phyloP scores from a whole-genome alignment of 495 filamentous ascomycete species.

The Cairneyella variabilis region DNA sequence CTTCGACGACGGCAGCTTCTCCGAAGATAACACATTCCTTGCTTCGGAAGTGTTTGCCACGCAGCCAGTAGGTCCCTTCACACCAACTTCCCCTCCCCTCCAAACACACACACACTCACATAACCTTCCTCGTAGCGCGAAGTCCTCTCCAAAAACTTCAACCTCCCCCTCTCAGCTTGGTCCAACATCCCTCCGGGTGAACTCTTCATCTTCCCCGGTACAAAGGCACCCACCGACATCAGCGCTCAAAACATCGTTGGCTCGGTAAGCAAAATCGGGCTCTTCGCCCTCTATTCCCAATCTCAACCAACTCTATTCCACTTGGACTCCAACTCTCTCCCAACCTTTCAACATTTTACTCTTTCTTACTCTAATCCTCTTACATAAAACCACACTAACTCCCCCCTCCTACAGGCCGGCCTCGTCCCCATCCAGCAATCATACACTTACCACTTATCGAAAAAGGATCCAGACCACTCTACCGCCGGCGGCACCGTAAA shows the following conservation, averaged over 20 bases:
- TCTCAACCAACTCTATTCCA: no score
- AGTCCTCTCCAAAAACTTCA: conserved; percentile 22
- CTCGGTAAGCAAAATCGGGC: no score
- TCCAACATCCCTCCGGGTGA: conserved; percentile 19
- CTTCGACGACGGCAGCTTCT: conserved; percentile 67
- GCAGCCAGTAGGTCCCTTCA: conserved; percentile 56
- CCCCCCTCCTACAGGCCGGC: no score
- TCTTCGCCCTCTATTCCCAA: no score
- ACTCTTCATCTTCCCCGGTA: conserved; percentile 60
- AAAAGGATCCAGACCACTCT: conserved; percentile 53
- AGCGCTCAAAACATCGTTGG: conserved; percentile 59
- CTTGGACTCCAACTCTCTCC: no score
- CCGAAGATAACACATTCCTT: conserved; percentile 66
- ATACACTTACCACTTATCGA: conserved; percentile 67
- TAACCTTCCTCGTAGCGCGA: conserved; percentile 5
- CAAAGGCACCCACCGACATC: conserved; percentile 56
- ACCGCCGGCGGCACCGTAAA: conserved; percentile 60
- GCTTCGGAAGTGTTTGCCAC: conserved; percentile 60
- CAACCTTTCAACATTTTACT: no score
- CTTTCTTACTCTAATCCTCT: no score
- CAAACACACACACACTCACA: conserved; percentile 1
- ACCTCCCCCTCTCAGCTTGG: conserved; percentile 20
- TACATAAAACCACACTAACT: no score
- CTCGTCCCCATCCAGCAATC: conserved; percentile 43
- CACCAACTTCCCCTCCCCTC: conserved; percentile 19